These are phyloP conservation scores for Leucocoprinus birnbaumii DNA, from an alignment of 768 basidiomycete species.

Conservation along the genomic window DNA sequence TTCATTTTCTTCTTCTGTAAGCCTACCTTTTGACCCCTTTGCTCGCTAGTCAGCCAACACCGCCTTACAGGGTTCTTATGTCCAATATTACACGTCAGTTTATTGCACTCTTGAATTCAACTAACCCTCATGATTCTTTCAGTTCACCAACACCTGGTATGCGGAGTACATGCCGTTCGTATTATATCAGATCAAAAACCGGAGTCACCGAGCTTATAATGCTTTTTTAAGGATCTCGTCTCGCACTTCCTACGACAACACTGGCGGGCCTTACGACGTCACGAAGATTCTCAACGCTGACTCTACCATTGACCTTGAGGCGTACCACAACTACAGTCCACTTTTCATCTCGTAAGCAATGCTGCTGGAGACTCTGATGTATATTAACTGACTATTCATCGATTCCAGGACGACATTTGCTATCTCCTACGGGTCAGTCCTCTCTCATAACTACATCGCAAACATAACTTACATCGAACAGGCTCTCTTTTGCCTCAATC, in stretches of 20 bases:
- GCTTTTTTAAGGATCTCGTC: conserved; percentile 44
- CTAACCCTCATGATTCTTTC: neutral
- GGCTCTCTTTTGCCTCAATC: conserved; percentile 71
- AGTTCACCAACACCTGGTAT: conserved; percentile 65
- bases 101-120: neutral
- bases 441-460: neutral
- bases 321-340: conserved; percentile 54
- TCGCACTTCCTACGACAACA: conserved; percentile 60
- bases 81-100: conserved; percentile 50
- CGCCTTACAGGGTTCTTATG: conserved; percentile 44
- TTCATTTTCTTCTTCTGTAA: conserved; percentile 65
- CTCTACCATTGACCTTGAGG: conserved; percentile 47
- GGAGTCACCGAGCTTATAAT: neutral
- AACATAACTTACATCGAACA: conserved; percentile 32
- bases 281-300: conserved; percentile 48
- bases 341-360: conserved; percentile 48
- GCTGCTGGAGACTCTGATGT: neutral
- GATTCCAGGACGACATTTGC: conserved; percentile 55
- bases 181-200: neutral
- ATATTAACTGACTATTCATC: neutral
- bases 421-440: conserved; percentile 55
- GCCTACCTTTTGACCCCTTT: conserved; percentile 7
- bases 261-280: conserved; percentile 53
- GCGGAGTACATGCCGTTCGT: conserved; percentile 51
- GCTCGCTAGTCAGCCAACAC: neutral